Evolutionary conservation across 1,284 basidiomycete genomes (phyloP).

Genomic region (Pseudozyma pruni): DNA sequence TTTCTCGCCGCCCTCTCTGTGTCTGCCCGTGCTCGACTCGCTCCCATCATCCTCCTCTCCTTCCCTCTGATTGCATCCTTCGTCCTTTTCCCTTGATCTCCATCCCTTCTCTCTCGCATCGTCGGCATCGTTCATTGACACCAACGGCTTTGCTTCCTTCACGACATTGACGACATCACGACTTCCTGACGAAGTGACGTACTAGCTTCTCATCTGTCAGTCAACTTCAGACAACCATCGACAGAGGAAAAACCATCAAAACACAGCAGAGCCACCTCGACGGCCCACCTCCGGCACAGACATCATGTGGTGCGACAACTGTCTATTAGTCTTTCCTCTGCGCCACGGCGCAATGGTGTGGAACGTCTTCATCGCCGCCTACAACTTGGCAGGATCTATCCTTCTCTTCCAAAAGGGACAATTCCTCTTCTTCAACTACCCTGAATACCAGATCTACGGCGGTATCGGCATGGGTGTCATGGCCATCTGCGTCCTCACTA

Average conservation of each 20-base stretch:
- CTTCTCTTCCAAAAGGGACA: conserved; percentile 76
- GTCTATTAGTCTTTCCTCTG: conserved; percentile 54
- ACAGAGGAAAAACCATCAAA: neutral
- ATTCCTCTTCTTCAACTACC: conserved; percentile 77
- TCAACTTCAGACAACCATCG: too few relatives aligned
- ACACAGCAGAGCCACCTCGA: too few relatives aligned
- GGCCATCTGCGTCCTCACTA: conserved; percentile 73
- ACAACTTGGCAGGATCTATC: conserved; percentile 77
- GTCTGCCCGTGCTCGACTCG: neutral
- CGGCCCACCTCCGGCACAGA: neutral
- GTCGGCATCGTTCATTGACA: neutral
- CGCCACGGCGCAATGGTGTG: conserved; percentile 77
- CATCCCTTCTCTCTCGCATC: neutral
- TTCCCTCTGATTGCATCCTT: neutral
- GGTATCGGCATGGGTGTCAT: conserved; percentile 76
- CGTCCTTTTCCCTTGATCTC: neutral
- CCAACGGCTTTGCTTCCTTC: neutral
- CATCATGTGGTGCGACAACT: conserved; percentile 61
- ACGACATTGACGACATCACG: neutral
- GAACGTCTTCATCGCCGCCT: conserved; percentile 75
- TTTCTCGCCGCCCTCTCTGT: neutral
- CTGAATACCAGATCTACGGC: conserved; percentile 78
- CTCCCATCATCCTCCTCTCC: neutral
- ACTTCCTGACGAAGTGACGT: neutral
- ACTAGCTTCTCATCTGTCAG: neutral